These are phyloP conservation scores for Candida gorgasii DNA, from an alignment of 805 yeast species.

Conservation along the genomic window DNA sequence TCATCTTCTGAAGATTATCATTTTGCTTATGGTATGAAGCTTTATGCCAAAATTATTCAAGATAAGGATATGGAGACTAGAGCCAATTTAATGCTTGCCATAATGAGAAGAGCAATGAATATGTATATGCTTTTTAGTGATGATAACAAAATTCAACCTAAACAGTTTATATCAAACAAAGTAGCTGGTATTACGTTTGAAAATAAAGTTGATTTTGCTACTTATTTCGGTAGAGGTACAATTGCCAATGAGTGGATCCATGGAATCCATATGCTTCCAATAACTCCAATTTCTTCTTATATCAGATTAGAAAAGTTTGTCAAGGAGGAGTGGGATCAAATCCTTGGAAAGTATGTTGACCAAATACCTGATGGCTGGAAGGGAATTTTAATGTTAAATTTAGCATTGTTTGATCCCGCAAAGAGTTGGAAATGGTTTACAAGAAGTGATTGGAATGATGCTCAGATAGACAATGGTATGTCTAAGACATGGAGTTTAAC, in stretches of 20 bases:
- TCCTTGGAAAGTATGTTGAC: constrained; percentile 45
- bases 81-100: constrained; percentile 61
- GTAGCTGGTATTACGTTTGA: constrained; percentile 77
- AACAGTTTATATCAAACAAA: constrained; percentile 56
- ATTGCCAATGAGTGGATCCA: constrained; percentile 64
- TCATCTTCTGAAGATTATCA: constrained; percentile 75
- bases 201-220: constrained; percentile 70
- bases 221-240: constrained; percentile 71
- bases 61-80: constrained; percentile 54
- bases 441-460: constrained; percentile 49
- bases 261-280: constrained; percentile 77
- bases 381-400: constrained; percentile 69
- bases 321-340: constrained; percentile 62
- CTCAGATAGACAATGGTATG: constrained; percentile 78
- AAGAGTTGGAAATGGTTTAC: constrained; percentile 46
- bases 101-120: constrained; percentile 55
- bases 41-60: constrained; percentile 60
- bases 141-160: constrained; percentile 58
- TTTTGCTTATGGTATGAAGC: constrained; percentile 64
- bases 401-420: constrained; percentile 71
- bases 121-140: constrained; percentile 55
- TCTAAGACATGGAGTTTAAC: constrained; percentile 85
- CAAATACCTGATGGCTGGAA: constrained; percentile 67
- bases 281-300: constrained; percentile 66
- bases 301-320: constrained; percentile 57